A percentile compares a stretch with the other conserved stretches of the same genome.
Conservation (phyloP, 768 basidiomycete species). For the Lactarius sp. region DNA sequence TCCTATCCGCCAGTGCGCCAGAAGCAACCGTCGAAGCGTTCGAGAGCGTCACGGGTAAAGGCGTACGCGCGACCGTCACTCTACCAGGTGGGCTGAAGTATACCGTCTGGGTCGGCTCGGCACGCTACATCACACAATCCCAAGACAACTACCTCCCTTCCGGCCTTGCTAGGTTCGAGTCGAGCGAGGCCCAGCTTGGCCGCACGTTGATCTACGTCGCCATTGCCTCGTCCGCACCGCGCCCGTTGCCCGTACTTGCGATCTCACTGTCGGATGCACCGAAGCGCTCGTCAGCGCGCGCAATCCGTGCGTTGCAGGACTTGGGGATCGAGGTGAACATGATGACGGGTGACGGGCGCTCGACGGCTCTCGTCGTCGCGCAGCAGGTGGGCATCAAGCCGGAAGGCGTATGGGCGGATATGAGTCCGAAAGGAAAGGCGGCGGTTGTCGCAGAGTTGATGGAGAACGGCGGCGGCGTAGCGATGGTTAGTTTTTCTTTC, state of each 20-base stretch:
- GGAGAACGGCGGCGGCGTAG: slow-evolving; percentile 68
- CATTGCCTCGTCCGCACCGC: slow-evolving; percentile 41
- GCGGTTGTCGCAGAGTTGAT: slow-evolving; percentile 77
- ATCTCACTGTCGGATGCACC: slow-evolving; percentile 85
- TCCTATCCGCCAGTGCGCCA: slow-evolving; percentile 45
- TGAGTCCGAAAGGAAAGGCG: slow-evolving; percentile 96
- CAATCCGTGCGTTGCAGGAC: slow-evolving; percentile 68
- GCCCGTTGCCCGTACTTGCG: slow-evolving; percentile 62
- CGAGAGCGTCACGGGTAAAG: slow-evolving; percentile 85
- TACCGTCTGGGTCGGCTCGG: slow-evolving; percentile 71
- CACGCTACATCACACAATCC: slow-evolving; percentile 59
- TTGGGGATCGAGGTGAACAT: slow-evolving; percentile 94
- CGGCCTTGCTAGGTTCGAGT: slow-evolving; percentile 59
- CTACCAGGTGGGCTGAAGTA: slow-evolving; percentile 43
- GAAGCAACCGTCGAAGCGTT: slow-evolving; percentile 64
- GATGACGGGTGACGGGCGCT: slow-evolving; percentile 89
- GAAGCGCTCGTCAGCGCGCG: slow-evolving; percentile 78
- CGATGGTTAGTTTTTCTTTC: slow-evolving; percentile 62
- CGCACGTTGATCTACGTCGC: slow-evolving; percentile 88
- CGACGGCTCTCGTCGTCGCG: slow-evolving; percentile 85
- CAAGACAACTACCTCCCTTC: slow-evolving; percentile 51
- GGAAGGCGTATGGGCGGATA: slow-evolving; percentile 82
- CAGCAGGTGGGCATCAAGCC: slow-evolving; percentile 81
- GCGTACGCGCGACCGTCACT: slow-evolving; percentile 67
- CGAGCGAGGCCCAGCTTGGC: slow-evolving; percentile 62